Percentiles rank a stretch among this genome's conserved stretches.
These are phyloP conservation scores for Calonectria honghensis DNA, from an alignment of 2,329 filamentous ascomycete genomes.

Conservation along the genomic window DNA sequence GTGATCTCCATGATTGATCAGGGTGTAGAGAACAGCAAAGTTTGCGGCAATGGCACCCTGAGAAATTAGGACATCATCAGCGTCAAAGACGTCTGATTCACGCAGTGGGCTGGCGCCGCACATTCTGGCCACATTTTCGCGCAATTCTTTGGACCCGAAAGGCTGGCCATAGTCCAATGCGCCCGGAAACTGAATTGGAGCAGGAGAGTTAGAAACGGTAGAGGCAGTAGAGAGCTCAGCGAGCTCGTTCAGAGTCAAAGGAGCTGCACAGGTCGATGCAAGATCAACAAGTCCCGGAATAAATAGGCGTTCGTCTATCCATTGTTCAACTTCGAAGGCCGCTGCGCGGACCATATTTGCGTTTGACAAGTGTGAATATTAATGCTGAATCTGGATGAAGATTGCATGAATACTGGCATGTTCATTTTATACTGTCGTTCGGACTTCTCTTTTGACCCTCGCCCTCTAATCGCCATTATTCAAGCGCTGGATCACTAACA, in stretches of 20 bases:
- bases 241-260: constrained; percentile 5
- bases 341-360: constrained; percentile 23
- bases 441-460: background rate
- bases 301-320: constrained; percentile 22
- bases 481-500: too few relatives aligned
- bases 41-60: constrained; percentile 34
- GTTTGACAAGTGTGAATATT: too few relatives aligned
- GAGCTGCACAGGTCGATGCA: constrained; percentile 27
- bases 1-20: constrained; percentile 21
- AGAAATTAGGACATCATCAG: constrained; percentile 19
- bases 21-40: constrained; percentile 12
- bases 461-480: background rate
- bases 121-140: background rate
- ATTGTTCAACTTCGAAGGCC: constrained; percentile 28
- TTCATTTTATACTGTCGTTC: background rate
- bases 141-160: constrained; percentile 20
- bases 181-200: background rate
- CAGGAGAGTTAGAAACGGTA: background rate
- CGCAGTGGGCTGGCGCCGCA: constrained; percentile 9
- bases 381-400: too few relatives aligned
- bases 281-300: constrained; percentile 19
- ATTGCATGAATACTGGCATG: too few relatives aligned
- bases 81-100: background rate
- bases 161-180: constrained; percentile 24
- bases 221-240: background rate